Evolutionary conservation across 1,139 yeast genomes (phyloP), one percentile per base, ranked within the genome.

Genomic region (Casaregolazyma lundiana): DNA sequence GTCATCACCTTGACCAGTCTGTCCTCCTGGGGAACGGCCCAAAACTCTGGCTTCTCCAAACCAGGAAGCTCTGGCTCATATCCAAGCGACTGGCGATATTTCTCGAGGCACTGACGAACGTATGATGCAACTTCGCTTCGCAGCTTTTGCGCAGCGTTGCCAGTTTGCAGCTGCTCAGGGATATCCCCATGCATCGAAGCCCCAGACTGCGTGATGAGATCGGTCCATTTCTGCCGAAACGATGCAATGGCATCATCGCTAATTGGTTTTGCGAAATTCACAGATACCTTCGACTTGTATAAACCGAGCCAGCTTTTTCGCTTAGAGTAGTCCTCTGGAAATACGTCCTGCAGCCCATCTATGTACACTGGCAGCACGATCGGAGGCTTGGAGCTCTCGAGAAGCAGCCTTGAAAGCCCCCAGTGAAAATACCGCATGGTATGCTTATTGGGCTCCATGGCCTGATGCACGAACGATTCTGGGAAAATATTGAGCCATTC

Each of bases 401-500:
- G 68, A 3, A 92, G 73, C 55, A 90, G 64, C 55, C 98, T 73
- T 2, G 96, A 77, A 1, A 89, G 81, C 0, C 98, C 98, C 98
- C 98, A 92, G 62, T 88, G 84, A 72, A 92, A 92, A 64, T 87
- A 92, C 52, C 97, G 72, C 90, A 92, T 85, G 3, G 96, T 86
- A 56, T 86, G 83, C 46, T 76, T 72, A 63, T 78, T 80, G 1
- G 97, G 97, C 37, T 81, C 81, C 52, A 81, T 76, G 24, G 90
- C 70, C 64, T 92, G 98, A 45, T 92, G 76, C 1, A 92, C 97
- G 63, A 84, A 86, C 0, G 96, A 96, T 64, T 92, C 98, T 0
- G 98, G 98, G 65, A 88, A 92, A 4, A 90, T 81, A 64, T 92
- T 97, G 50, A 92, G 79, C 98, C 98, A 92, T 1, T 87, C 79